A percentile compares a stretch with the other conserved stretches of the same genome.
Evolutionary conservation across 768 basidiomycete genomes (phyloP).

Genomic region (Pisolithus orientalis): DNA sequence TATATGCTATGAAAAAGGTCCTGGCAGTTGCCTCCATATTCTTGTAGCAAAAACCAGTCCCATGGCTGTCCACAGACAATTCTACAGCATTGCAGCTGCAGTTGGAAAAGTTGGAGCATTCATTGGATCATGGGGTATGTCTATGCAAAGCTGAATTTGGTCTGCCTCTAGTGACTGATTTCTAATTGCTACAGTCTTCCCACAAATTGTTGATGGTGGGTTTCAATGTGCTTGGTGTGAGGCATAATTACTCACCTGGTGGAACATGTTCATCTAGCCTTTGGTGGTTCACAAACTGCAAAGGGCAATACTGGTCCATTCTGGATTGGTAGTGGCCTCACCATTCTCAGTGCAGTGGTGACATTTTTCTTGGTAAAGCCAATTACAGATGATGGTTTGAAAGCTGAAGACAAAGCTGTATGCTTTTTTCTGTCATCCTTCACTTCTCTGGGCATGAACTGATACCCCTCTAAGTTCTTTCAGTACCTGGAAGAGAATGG

Average conservation of each 20-base stretch:
- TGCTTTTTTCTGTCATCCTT: not conserved
- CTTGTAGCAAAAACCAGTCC: conserved; percentile 82
- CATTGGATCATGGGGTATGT: conserved; percentile 72
- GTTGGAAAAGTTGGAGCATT: conserved; percentile 83
- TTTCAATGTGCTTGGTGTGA: not conserved
- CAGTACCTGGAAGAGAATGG: too few relatives aligned
- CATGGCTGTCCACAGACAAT: conserved; percentile 80
- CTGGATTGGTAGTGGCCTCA: conserved; percentile 52
- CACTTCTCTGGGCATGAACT: too few relatives aligned
- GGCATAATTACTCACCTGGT: not conserved
- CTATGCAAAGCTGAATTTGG: not conserved
- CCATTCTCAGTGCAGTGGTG: conserved; percentile 69
- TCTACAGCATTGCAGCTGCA: conserved; percentile 83
- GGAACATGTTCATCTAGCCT: conserved; percentile 33
- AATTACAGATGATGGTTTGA: conserved; percentile 73
- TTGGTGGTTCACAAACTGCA: conserved; percentile 46
- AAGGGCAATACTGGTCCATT: conserved; percentile 60
- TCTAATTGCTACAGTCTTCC: not conserved
- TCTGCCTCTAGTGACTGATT: not conserved
- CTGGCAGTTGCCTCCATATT: conserved; percentile 54
- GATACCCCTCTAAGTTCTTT: too few relatives aligned
- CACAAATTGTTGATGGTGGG: not conserved
- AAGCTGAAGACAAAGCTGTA: conserved; percentile 62
- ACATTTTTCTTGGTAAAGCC: conserved; percentile 71
- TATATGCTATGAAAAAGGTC: not conserved